phyloP scores from a whole-genome alignment of 2,329 filamentous ascomycete species.

The Neofusicoccum ribis region DNA sequence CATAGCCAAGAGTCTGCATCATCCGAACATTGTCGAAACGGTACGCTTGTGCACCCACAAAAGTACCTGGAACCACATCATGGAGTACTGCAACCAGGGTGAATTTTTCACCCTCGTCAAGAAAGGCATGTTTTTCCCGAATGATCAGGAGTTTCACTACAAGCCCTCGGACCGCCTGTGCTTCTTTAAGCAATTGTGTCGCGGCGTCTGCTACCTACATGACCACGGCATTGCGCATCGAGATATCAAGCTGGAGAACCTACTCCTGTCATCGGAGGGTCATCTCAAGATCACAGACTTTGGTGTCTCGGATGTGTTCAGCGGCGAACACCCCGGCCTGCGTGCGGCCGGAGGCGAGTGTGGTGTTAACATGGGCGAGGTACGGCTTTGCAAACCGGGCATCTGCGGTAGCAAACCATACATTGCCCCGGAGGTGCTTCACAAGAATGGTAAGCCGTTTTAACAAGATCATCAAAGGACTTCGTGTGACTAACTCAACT shows the following conservation, averaged over 20 bases:
- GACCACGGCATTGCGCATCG: constrained; percentile 83
- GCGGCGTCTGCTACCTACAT: constrained; percentile 81
- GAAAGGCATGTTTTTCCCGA: constrained; percentile 43
- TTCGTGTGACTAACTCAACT: constrained; percentile 3
- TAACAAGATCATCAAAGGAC: constrained; percentile 22
- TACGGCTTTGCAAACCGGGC: constrained; percentile 73
- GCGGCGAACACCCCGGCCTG: constrained; percentile 76
- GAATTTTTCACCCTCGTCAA: constrained; percentile 76
- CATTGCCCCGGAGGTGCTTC: constrained; percentile 81
- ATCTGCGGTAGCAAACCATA: constrained; percentile 86
- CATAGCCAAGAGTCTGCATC: constrained; percentile 80
- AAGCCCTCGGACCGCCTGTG: constrained; percentile 70
- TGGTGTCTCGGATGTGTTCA: constrained; percentile 84
- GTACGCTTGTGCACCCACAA: constrained; percentile 71
- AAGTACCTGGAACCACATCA: constrained; percentile 83
- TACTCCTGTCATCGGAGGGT: constrained; percentile 75
- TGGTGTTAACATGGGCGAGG: constrained; percentile 68
- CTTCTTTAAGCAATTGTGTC: constrained; percentile 85
- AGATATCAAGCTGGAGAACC: constrained; percentile 87
- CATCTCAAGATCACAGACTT: constrained; percentile 91
- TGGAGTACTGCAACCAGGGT: constrained; percentile 86
- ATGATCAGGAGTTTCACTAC: constrained; percentile 41
- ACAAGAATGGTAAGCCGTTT: constrained; percentile 51
- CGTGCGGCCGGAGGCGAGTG: constrained; percentile 72
- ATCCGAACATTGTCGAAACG: constrained; percentile 85